Percentiles rank a stretch among this genome's conserved stretches.
These are phyloP conservation scores for Tetragonia tetragonoides DNA, from an alignment of 148 eudicot genomes.

Conservation along the genomic window DNA sequence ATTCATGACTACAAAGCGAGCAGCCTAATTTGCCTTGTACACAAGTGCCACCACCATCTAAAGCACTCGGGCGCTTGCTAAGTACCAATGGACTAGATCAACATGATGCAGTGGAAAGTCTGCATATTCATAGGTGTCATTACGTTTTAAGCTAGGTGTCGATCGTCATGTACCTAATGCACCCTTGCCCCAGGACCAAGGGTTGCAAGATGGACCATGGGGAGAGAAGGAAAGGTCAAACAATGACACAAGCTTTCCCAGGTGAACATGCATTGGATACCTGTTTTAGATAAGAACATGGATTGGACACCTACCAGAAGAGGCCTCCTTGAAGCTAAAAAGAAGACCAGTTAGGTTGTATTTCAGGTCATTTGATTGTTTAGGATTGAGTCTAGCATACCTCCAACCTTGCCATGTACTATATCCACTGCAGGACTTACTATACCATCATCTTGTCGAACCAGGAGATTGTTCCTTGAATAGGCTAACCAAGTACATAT, in stretches of 20 bases:
- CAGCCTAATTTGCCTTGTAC: not conserved
- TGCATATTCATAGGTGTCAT: not conserved
- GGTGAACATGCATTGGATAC: not conserved
- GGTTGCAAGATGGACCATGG: not conserved
- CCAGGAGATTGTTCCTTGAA: not conserved
- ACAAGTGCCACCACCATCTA: not conserved
- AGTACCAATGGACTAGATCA: not conserved
- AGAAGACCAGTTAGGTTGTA: not conserved
- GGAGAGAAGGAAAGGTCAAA: not conserved
- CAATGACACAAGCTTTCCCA: not conserved
- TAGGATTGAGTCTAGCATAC: not conserved
- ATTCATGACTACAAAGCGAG: not conserved
- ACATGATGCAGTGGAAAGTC: not conserved
- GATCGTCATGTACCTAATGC: not conserved
- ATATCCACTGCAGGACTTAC: not conserved
- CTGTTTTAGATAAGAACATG: no score
- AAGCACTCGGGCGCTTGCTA: not conserved
- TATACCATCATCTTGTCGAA: not conserved
- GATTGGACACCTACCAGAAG: not conserved
- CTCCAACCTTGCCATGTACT: not conserved
- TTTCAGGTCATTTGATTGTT: not conserved
- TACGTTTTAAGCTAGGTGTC: not conserved
- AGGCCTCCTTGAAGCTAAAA: not conserved
- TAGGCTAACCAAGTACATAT: not conserved
- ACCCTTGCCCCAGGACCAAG: not conserved